Evolutionary conservation across 495 filamentous ascomycete genomes (phyloP).

Genomic region (Penicillium malachiteum): DNA sequence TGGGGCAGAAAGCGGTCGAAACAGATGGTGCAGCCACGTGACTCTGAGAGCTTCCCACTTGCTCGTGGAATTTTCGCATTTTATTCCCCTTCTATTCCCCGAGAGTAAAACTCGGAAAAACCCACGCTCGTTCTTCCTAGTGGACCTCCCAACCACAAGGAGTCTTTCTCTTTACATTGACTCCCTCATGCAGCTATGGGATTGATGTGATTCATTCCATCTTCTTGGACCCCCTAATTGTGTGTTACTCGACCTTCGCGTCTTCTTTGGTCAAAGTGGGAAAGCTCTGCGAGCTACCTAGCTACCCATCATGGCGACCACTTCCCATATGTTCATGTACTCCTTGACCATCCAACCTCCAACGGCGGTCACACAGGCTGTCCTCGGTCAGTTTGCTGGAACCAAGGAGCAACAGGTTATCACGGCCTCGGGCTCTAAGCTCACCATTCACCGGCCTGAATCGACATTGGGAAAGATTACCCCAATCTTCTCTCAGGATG

Average conservation of each 20-base stretch:
- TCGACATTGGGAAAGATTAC: conserved; percentile 80
- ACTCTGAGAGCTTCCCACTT: conserved; percentile 24
- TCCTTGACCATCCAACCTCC: conserved; percentile 90
- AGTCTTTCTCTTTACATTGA: conserved; percentile 12
- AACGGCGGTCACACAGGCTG: conserved; percentile 82
- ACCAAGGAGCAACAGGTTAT: conserved; percentile 96
- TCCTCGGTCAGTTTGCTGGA: conserved; percentile 90
- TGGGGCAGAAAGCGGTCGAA: conserved; percentile 40
- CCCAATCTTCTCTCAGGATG: conserved; percentile 83
- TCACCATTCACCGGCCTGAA: conserved; percentile 85
- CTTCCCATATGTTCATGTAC: conserved; percentile 97
- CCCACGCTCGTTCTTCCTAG: conserved; percentile 1
- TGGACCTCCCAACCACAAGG: conserved; percentile 8
- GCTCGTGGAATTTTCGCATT: conserved; percentile 29
- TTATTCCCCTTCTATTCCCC: conserved; percentile 7
- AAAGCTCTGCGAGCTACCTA: conserved; percentile 14
- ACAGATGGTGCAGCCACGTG: conserved; percentile 31
- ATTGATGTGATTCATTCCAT: conserved; percentile 32
- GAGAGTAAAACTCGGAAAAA: no score
- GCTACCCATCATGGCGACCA: conserved; percentile 81
- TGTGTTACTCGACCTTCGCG: background rate
- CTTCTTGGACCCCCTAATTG: conserved; percentile 30
- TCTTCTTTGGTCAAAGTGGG: background rate
- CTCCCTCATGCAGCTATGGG: conserved; percentile 41
- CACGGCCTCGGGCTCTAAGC: conserved; percentile 84